phyloP scores from a whole-genome alignment of 169 alveolate species.

The Babesia caballi region DNA sequence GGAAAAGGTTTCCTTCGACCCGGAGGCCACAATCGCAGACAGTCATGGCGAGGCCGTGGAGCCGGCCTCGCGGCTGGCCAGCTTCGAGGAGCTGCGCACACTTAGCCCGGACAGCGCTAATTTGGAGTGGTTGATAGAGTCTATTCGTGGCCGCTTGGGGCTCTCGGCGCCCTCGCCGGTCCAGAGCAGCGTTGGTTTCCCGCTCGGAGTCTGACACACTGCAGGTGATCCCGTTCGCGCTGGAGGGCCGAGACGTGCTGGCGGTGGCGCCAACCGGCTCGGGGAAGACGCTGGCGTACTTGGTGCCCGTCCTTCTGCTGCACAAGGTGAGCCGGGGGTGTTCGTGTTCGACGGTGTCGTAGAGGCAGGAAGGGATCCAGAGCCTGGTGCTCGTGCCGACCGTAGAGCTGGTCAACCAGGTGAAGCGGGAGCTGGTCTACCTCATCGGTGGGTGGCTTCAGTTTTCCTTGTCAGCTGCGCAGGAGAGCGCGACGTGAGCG shows the following conservation, averaged over 20 bases:
- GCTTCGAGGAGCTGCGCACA: slow-evolving; percentile 1
- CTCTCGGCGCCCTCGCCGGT: slow-evolving; percentile 24
- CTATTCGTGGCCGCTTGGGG: not conserved
- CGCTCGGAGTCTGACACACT: not conserved
- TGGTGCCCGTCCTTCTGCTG: slow-evolving; percentile 60
- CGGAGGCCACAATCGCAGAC: slow-evolving; percentile 17
- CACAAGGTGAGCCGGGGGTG: slow-evolving; percentile 4
- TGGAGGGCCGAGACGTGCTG: slow-evolving; percentile 65
- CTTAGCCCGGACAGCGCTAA: not conserved
- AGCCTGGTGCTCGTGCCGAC: slow-evolving; percentile 93
- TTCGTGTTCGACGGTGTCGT: not conserved
- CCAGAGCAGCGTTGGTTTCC: slow-evolving; percentile 16
- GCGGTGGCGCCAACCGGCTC: slow-evolving; percentile 81
- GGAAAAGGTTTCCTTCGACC: slow-evolving; percentile 37
- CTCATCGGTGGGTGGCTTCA: slow-evolving; percentile 26
- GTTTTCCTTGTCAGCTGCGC: not conserved
- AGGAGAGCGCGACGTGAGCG: slow-evolving; percentile 15
- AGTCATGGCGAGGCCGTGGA: slow-evolving; percentile 32
- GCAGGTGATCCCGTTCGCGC: slow-evolving; percentile 70
- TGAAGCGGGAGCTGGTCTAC: slow-evolving; percentile 82
- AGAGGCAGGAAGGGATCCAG: slow-evolving; percentile 24
- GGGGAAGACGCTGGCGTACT: slow-evolving; percentile 78
- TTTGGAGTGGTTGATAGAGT: slow-evolving; percentile 14
- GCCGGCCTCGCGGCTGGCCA: not conserved
- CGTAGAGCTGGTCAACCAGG: slow-evolving; percentile 94